A percentile compares a stretch with the other conserved stretches of the same genome.
Conservation (phyloP, 257 asterid species). For the Solanum corneliomulleri region DNA sequence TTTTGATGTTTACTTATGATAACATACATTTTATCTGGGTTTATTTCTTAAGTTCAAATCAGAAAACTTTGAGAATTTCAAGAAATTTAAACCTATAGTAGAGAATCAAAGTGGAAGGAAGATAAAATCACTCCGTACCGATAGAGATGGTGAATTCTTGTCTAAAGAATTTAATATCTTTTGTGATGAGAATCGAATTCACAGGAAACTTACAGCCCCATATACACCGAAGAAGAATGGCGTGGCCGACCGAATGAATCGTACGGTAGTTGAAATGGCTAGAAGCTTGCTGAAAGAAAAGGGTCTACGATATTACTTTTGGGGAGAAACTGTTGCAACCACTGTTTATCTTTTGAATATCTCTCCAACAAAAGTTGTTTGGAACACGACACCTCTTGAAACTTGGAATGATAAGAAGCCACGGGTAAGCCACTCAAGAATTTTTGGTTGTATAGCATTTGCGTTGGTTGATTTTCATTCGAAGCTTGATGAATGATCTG, state of each 20-base stretch:
- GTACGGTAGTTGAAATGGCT: too few relatives aligned
- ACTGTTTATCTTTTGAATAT: not conserved
- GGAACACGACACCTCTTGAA: not conserved
- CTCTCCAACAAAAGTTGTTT: not conserved
- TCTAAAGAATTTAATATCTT: too few relatives aligned
- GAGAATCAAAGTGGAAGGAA: slow-evolving; percentile 4
- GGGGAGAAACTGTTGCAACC: not conserved
- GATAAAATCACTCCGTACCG: not conserved
- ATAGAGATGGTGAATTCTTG: not conserved
- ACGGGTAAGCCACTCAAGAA: not conserved
- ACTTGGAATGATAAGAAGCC: not conserved
- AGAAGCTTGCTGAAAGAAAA: not conserved
- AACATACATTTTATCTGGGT: too few relatives aligned
- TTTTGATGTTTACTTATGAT: not conserved
- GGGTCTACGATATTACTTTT: not conserved
- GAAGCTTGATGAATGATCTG: not conserved
- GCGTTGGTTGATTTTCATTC: not conserved
- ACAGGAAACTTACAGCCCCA: too few relatives aligned
- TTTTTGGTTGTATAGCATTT: not conserved
- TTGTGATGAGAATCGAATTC: too few relatives aligned
- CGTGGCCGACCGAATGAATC: too few relatives aligned
- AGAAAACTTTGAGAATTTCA: not conserved
- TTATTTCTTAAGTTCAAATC: not conserved
- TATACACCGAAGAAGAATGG: too few relatives aligned
- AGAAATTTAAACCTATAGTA: not conserved